Percentiles rank a stretch among this genome's conserved stretches.
Evolutionary conservation across 176 grass and related monocot genomes (phyloP).

Genomic region (Zoysia pacifica): DNA sequence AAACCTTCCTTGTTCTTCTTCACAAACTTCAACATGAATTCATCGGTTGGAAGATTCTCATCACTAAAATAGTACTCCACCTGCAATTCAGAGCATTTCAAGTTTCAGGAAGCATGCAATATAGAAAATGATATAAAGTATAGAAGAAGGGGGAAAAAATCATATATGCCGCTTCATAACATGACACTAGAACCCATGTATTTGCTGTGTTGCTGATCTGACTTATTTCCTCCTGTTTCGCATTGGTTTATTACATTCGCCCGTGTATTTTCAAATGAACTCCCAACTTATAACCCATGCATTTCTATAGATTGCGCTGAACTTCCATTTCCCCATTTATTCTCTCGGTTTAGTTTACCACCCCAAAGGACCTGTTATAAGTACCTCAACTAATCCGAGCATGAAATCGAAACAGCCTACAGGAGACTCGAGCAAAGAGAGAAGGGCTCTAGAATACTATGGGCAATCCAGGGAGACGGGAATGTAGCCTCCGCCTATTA

Average conservation of each 20-base stretch:
- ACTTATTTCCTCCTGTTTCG: neutral
- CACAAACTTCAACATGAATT: slow-evolving; percentile 68
- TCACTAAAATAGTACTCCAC: slow-evolving; percentile 98
- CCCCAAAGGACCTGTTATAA: neutral
- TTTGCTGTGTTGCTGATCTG: neutral
- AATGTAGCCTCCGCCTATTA: neutral
- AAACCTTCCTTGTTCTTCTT: slow-evolving; percentile 78
- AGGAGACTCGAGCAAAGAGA: neutral
- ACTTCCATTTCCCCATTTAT: neutral
- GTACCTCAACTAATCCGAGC: neutral
- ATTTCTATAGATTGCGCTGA: neutral
- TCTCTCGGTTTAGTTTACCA: neutral
- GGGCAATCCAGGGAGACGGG: neutral
- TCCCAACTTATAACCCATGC: neutral
- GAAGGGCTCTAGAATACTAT: neutral
- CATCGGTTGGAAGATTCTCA: slow-evolving; percentile 82
- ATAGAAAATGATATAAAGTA: neutral
- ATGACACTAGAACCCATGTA: neutral
- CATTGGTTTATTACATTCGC: neutral
- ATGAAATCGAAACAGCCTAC: neutral
- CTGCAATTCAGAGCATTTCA: slow-evolving; percentile 39
- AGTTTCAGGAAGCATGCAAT: neutral
- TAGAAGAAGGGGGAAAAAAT: neutral
- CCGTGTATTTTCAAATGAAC: neutral
- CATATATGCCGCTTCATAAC: neutral